phyloP scores from a whole-genome alignment of 2,329 filamentous ascomycete genomes.

The Neopestalotiopsis sp. region DNA sequence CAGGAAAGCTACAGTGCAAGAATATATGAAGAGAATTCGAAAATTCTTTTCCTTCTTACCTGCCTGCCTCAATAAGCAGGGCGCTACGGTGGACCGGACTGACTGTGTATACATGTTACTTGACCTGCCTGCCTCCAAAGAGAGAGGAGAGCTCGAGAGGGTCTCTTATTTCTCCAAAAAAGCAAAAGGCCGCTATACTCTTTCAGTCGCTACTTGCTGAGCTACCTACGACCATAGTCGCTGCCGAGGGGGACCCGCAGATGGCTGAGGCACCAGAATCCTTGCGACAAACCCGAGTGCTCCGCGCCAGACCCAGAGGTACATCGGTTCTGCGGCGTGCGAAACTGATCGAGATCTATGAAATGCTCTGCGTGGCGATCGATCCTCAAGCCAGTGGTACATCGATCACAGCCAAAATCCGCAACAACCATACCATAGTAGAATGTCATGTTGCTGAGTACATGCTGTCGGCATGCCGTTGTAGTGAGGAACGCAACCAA shows the following conservation, averaged over 20 bases:
- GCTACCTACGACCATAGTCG: background rate
- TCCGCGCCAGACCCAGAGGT: background rate
- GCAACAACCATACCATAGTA: background rate
- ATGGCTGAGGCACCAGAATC: background rate
- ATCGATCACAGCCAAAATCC: slow-evolving; percentile 3
- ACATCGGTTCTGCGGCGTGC: background rate
- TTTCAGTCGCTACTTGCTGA: background rate
- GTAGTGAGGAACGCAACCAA: background rate
- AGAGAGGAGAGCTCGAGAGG: background rate
- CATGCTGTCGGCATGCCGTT: slow-evolving; percentile 14
- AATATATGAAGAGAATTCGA: background rate
- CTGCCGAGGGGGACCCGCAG: background rate
- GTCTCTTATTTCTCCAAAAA: slow-evolving; percentile 6
- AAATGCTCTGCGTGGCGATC: slow-evolving; percentile 6
- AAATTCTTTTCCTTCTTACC: background rate
- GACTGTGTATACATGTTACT: background rate
- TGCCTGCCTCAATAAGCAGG: background rate
- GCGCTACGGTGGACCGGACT: background rate
- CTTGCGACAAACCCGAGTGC: background rate
- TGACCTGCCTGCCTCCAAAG: background rate
- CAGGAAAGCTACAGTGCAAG: background rate
- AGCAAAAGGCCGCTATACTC: background rate
- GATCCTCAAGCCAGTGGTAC: slow-evolving; percentile 1
- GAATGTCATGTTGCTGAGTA: slow-evolving; percentile 14
- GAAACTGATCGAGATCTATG: slow-evolving; percentile 12